Conservation (phyloP, 177 flowering plant species). For the Telopea speciosissima region DNA sequence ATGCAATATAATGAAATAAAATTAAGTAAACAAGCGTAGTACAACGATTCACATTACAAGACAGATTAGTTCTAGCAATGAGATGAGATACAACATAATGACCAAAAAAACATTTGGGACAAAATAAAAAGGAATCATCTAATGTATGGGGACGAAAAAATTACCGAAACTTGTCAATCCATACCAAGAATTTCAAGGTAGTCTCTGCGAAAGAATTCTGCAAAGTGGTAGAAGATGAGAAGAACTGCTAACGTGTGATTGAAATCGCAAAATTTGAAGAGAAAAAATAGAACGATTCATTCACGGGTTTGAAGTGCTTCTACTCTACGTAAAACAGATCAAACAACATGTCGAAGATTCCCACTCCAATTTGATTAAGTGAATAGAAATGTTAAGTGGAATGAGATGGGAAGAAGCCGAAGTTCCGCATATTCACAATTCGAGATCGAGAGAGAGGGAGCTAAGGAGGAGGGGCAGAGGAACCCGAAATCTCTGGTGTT, state of each 20-base stretch:
- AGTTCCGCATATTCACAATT: no score
- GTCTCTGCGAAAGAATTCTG: neutral
- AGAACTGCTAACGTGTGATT: slow-evolving; percentile 1
- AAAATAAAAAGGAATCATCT: no score
- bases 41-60: neutral
- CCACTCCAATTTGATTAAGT: neutral
- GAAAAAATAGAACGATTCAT: neutral
- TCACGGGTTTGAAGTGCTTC: neutral
- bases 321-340: neutral
- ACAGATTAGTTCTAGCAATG: neutral
- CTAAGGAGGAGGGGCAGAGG: no score
- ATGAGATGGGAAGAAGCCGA: no score
- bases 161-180: neutral
- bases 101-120: neutral
- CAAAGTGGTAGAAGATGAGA: neutral
- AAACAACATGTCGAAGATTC: neutral
- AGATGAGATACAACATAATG: neutral
- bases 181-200: neutral
- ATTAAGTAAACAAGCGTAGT: neutral
- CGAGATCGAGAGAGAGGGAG: no score
- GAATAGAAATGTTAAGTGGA: no score
- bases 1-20: neutral
- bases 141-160: neutral
- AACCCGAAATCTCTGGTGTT: no score
- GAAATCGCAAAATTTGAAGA: neutral